Evolutionary conservation across 768 basidiomycete species (phyloP), one percentile per base, ranked within the genome.

Genomic region (Hericium alpestre): DNA sequence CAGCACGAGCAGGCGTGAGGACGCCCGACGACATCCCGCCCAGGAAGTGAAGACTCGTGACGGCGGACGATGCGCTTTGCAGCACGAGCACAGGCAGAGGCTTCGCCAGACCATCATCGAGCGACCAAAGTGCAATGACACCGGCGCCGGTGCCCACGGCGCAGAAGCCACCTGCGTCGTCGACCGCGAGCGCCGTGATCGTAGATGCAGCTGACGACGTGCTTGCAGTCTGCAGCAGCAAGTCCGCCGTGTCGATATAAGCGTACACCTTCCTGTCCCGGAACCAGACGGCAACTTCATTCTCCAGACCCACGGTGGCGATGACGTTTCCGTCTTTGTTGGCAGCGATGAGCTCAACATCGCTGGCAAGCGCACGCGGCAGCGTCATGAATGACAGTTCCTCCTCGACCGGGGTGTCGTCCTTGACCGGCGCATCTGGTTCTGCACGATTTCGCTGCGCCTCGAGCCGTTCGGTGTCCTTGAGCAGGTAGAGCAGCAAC

Each of bases 401-500:
- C 23, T 69, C 72, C 54, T 79, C 73, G 12, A 82, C 66, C 2
- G 72, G 55, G 27, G 61, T 51, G 54, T 61, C 47, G 54, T 72
- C 68, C 8, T 59, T 47, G 4, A 72, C 68, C 9, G 68, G 62
- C 8, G 68, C 61, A 58, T 77, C 76, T 0, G 73, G 65, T 38
- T 80, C 81, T 1, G 73, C 73, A 37, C 81, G 77, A 65, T 86
- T 78, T 41, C 86, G 77, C 64, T 93, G 91, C 2, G 90, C 87
- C 64, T 93, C 93, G 38, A 96, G 77, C 0, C 93, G 79, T 58
- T 99, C 93, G 0, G 91, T 83, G 61, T 95, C 86, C 72, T 94
- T 95, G 59, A 97, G 74, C 2, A 99, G 76, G 66, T 93, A 93
- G 10, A 91, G 75, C 8, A 95, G 74, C 11, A 98, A 71, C 8